Percentiles rank a stretch among this genome's conserved stretches.
phyloP scores from a whole-genome alignment of 2,329 filamentous ascomycete genomes.

The Aspergillus oerlinghausenensis region DNA sequence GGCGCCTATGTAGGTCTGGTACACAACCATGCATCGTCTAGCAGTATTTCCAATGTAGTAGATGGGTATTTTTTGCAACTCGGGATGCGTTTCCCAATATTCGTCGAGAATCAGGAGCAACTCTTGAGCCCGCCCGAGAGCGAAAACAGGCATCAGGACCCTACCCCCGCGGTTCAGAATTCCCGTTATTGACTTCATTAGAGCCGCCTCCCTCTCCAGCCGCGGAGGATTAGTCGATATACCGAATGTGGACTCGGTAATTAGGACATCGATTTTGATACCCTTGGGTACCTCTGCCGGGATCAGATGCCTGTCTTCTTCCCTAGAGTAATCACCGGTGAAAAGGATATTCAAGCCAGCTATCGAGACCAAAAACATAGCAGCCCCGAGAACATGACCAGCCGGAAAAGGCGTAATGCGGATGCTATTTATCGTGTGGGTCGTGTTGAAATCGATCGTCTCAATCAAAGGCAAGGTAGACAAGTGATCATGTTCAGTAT shows the following conservation, averaged over 20 bases:
- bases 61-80: conserved; percentile 86
- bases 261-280: conserved; percentile 90
- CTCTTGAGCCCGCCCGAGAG: conserved; percentile 88
- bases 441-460: conserved; percentile 97
- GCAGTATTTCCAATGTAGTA: conserved; percentile 97
- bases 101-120: conserved; percentile 91
- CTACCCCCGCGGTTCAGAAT: conserved; percentile 88
- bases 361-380: conserved; percentile 98
- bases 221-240: conserved; percentile 91
- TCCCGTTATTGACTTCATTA: conserved; percentile 92
- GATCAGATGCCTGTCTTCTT: conserved; percentile 92
- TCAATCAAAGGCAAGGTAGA: conserved; percentile 93
- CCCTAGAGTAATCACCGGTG: conserved; percentile 93
- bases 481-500: conserved; percentile 91
- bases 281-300: conserved; percentile 85
- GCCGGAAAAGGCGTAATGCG: conserved; percentile 95
- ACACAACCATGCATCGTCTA: conserved; percentile 95
- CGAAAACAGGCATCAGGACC: conserved; percentile 92
- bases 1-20: conserved; percentile 94
- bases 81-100: conserved; percentile 86
- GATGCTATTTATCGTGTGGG: conserved; percentile 93
- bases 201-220: conserved; percentile 80
- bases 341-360: conserved; percentile 95
- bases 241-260: conserved; percentile 95
- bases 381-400: conserved; percentile 94